Evolutionary conservation across 768 basidiomycete genomes (phyloP).

Genomic region (Leucocoprinus sp.): DNA sequence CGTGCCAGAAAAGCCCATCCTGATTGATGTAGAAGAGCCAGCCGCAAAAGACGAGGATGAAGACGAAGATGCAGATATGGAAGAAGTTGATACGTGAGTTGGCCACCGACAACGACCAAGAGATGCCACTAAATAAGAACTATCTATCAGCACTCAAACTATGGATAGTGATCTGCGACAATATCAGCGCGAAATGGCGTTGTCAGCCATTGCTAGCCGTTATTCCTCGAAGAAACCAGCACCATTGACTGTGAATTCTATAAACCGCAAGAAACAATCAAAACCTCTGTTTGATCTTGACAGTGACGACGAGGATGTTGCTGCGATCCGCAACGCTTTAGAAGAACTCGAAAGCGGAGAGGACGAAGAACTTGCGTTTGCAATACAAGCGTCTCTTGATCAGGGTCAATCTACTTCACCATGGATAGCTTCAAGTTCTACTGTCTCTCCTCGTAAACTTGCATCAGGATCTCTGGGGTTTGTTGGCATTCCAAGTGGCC

Average conservation of each 20-base stretch:
- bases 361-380: constrained; percentile 51
- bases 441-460: background rate
- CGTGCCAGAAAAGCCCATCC: constrained; percentile 76
- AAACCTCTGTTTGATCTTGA: constrained; percentile 48
- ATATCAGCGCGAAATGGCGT: constrained; percentile 51
- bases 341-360: constrained; percentile 35
- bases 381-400: constrained; percentile 55
- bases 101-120: background rate
- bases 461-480: constrained; percentile 1
- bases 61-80: constrained; percentile 71
- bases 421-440: background rate
- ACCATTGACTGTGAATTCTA: constrained; percentile 19
- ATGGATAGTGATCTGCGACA: constrained; percentile 58
- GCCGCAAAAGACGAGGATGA: constrained; percentile 34
- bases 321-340: constrained; percentile 9
- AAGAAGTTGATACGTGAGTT: constrained; percentile 69
- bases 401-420: constrained; percentile 13
- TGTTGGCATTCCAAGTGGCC: constrained; percentile 9
- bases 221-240: constrained; percentile 30
- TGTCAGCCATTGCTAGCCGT: constrained; percentile 49
- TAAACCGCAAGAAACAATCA: constrained; percentile 25
- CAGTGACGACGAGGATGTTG: constrained; percentile 38
- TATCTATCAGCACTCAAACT: background rate
- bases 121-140: background rate
- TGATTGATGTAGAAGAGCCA: constrained; percentile 57